Conservation (phyloP, 768 basidiomycete species). For the Bullera alba region DNA sequence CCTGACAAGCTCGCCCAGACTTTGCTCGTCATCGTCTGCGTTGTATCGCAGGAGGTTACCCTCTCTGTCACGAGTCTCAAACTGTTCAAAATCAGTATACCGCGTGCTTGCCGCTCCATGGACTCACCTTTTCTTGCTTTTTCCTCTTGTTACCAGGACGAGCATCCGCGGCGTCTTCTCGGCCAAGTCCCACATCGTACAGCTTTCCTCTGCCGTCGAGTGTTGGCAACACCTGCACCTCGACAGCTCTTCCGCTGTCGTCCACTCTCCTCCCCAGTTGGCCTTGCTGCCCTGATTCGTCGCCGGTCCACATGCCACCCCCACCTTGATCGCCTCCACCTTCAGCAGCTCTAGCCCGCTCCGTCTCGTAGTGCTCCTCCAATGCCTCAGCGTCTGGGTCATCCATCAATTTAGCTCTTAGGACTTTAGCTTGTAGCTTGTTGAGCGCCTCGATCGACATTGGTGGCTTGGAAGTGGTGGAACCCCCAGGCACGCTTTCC, state of each 20-base stretch:
- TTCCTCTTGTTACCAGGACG: constrained; percentile 64
- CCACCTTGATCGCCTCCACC: constrained; percentile 23
- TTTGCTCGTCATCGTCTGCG: constrained; percentile 78
- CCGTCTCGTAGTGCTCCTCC: constrained; percentile 78
- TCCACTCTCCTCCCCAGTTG: constrained; percentile 30
- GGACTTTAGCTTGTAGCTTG: constrained; percentile 82
- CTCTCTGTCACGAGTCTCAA: constrained; percentile 87
- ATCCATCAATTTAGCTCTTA: constrained; percentile 82
- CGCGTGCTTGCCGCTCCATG: not conserved
- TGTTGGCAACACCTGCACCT: constrained; percentile 80
- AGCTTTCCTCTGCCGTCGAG: constrained; percentile 73
- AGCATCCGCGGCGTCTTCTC: constrained; percentile 52
- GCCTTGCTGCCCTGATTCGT: constrained; percentile 41
- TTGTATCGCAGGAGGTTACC: constrained; percentile 84
- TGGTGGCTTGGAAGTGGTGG: constrained; percentile 34
- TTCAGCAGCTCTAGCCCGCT: constrained; percentile 50
- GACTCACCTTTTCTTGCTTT: constrained; percentile 63
- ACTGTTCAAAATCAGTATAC: constrained; percentile 47
- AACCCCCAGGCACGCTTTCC: constrained; percentile 2
- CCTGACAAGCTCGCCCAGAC: constrained; percentile 83
- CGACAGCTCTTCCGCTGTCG: constrained; percentile 51
- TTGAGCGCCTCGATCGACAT: constrained; percentile 59
- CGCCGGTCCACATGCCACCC: constrained; percentile 47
- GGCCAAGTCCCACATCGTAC: constrained; percentile 72
- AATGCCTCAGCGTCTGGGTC: constrained; percentile 67